phyloP scores from a whole-genome alignment of 352 stramenopile species.

The Pilasporangium apinafurcum region DNA sequence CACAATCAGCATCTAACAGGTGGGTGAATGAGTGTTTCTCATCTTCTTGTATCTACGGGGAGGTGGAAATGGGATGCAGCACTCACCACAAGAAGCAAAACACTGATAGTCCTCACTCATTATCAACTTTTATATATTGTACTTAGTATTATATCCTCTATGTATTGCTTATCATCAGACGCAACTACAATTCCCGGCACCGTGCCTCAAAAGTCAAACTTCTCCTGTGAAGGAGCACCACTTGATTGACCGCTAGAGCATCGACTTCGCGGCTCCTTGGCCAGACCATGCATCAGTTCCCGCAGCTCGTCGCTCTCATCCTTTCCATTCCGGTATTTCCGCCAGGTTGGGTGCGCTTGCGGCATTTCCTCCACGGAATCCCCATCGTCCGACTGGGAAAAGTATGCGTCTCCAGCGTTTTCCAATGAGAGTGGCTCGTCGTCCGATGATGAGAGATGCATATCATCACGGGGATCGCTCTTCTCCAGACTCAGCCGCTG shows the following conservation, averaged over 20 bases:
- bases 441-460: constrained; percentile 7
- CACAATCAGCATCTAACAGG: no score
- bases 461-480: constrained; percentile 2
- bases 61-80: no score
- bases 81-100: no score
- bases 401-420: constrained; percentile 1
- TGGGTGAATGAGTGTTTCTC: no score
- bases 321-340: constrained; percentile 1
- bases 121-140: not conserved
- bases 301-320: constrained; percentile 58
- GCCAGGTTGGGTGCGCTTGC: not conserved
- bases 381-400: constrained; percentile 1
- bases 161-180: no score
- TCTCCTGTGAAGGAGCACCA: constrained; percentile 40
- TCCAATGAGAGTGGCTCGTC: constrained; percentile 5
- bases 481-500: constrained; percentile 19
- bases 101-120: no score
- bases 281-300: constrained; percentile 48
- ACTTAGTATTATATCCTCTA: not conserved
- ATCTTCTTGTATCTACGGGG: no score
- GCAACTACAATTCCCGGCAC: not conserved
- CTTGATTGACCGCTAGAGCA: constrained; percentile 50
- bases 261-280: constrained; percentile 33
- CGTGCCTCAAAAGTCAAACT: constrained; percentile 33
- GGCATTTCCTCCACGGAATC: constrained; percentile 9